These are phyloP conservation scores for Alliaria petiolata DNA, from an alignment of 345 rosid species.

Conservation along the genomic window DNA sequence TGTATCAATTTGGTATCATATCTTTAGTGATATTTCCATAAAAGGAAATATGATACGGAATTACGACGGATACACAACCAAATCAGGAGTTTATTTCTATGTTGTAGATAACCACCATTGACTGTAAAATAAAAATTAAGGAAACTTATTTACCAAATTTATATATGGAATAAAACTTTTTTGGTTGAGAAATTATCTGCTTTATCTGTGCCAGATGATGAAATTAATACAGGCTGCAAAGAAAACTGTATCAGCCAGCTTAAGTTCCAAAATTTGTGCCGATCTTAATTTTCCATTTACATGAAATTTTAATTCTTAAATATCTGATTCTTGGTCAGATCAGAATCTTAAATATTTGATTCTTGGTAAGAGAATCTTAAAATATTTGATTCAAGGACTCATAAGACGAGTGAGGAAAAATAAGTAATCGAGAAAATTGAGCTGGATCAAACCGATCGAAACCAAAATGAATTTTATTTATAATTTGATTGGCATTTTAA, in stretches of 20 bases:
- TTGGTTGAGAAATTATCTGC: not conserved
- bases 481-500: too few relatives aligned
- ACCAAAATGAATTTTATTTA: too few relatives aligned
- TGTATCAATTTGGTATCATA: not conserved
- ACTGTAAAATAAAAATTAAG: not conserved
- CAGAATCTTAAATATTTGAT: too few relatives aligned
- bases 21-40: not conserved
- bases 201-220: not conserved
- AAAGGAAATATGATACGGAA: constrained; percentile 1
- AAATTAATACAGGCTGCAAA: too few relatives aligned
- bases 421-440: too few relatives aligned
- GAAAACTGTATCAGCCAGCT: too few relatives aligned
- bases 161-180: too few relatives aligned
- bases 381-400: not conserved
- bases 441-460: too few relatives aligned
- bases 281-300: not conserved
- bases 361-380: not conserved
- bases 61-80: not conserved
- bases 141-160: not conserved
- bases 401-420: too few relatives aligned
- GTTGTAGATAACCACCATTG: not conserved
- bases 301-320: too few relatives aligned
- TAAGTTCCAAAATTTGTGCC: too few relatives aligned
- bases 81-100: not conserved
- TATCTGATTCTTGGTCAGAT: too few relatives aligned